Evolutionary conservation across 495 filamentous ascomycete genomes (phyloP).

Genomic region (Daldinia bambusicola): DNA sequence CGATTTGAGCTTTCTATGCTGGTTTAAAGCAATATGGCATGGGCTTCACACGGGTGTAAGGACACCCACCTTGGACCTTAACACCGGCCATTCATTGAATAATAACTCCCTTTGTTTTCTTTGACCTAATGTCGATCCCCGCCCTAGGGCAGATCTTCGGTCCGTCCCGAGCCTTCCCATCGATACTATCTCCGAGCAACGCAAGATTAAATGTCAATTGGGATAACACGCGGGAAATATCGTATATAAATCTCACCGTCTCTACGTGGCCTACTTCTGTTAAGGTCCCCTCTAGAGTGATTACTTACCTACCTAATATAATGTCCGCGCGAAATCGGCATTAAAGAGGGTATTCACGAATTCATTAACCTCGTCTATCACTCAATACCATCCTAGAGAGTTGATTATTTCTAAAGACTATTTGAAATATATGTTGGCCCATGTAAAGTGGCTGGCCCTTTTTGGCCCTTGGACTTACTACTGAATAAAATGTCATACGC

Average conservation of each 20-base stretch:
- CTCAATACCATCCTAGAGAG: no score
- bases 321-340: not conserved
- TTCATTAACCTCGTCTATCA: no score
- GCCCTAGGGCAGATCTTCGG: not conserved
- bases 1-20: not conserved
- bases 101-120: not conserved
- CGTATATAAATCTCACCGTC: not conserved
- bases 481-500: not conserved
- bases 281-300: not conserved
- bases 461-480: not conserved
- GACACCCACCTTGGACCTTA: not conserved
- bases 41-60: no score
- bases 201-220: not conserved
- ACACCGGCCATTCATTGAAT: not conserved
- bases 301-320: no score
- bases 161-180: not conserved
- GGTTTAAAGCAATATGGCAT: no score
- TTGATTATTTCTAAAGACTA: not conserved
- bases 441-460: no score
- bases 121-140: not conserved
- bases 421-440: not conserved
- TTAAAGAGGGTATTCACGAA: not conserved
- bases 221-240: not conserved
- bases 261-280: not conserved
- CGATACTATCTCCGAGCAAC: not conserved